Evolutionary conservation across 441 rosid species (phyloP), one percentile per base, ranked within the genome.

Genomic region (Gossypium schwendimanii): DNA sequence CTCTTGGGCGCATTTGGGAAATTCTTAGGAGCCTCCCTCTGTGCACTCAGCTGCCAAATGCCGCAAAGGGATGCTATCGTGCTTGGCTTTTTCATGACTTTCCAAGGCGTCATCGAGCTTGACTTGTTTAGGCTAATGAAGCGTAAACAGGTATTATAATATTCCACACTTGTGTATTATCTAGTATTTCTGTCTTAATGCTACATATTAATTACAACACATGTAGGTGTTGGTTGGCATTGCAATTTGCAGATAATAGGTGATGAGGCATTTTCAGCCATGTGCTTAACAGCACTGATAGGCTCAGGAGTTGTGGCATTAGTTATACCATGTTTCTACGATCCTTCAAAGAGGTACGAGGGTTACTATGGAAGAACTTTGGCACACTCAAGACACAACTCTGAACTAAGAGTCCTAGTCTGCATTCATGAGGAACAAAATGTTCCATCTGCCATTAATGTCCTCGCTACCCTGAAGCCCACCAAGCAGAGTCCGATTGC

Each of bases 401-500:
- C 77, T 4, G 85, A 83, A 50, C 76, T 84, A 6, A 76, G 67
- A 1, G 15, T 77, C 45, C 72, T 85, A 11, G 57, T 78, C 18
- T 85, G 88, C 76, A 62, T 83, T 58, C 77, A 84, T 74, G 71
- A 77, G 52, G 78, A 84, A 75, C 85, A 87, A 59, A 58, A 78
- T 53, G 83, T 85, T 47, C 81, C 79, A n/a, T 44, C 80, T 4
- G 71, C 76, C 73, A 79, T 72, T 49, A 71, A 69, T 58, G 73
- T 82, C 67, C 81, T 83, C 2, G 78, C 66, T 47, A 68, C 75
- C 62, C 74, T 80, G 28, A 76, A 74, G 73, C 82, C 89, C 54
- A 62, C 75, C 33, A 60, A 31, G 57, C 58, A 44, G 6, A 74
- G 76, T 55, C 85, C 81, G 12, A 6, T 83, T 20, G 73, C 70